Conservation (phyloP, 2,329 filamentous ascomycete species). For the Botrytis pseudocinerea region DNA sequence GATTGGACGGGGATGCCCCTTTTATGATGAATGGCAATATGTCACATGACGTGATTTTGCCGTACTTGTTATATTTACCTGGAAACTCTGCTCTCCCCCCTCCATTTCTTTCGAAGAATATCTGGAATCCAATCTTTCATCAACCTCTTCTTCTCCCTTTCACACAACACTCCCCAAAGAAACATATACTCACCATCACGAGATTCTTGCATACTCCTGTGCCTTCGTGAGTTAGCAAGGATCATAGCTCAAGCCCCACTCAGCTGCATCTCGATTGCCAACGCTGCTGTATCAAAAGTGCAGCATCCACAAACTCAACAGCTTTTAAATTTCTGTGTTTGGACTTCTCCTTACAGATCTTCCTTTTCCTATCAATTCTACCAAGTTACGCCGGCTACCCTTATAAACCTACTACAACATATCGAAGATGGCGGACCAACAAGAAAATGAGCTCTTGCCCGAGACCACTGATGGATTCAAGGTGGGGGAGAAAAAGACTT, state of each 20-base stretch:
- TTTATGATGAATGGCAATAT: not conserved
- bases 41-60: not conserved
- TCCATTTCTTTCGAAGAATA: not conserved
- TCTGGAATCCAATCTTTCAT: too few species aligned
- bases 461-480: conserved; percentile 96
- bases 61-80: not conserved
- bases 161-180: not conserved
- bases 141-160: not conserved
- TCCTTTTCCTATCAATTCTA: conserved; percentile 3
- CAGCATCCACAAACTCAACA: conserved; percentile 23
- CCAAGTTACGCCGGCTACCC: not conserved
- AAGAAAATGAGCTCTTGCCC: conserved; percentile 75
- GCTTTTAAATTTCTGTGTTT: conserved; percentile 22
- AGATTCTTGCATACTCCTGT: not conserved
- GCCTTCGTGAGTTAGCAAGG: not conserved
- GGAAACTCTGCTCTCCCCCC: not conserved
- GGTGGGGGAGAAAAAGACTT: conserved; percentile 96
- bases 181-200: not conserved
- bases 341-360: conserved; percentile 10
- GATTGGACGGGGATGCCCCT: conserved; percentile 14
- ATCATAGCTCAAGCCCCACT: conserved; percentile 20
- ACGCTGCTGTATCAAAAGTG: conserved; percentile 25
- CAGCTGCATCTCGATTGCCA: conserved; percentile 25
- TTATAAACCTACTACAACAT: conserved; percentile 4
- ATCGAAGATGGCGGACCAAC: conserved; percentile 43